A percentile compares a stretch with the other conserved stretches of the same genome.
phyloP scores from a whole-genome alignment of 1,284 basidiomycete genomes.

The Afroboletus lepidellus region DNA sequence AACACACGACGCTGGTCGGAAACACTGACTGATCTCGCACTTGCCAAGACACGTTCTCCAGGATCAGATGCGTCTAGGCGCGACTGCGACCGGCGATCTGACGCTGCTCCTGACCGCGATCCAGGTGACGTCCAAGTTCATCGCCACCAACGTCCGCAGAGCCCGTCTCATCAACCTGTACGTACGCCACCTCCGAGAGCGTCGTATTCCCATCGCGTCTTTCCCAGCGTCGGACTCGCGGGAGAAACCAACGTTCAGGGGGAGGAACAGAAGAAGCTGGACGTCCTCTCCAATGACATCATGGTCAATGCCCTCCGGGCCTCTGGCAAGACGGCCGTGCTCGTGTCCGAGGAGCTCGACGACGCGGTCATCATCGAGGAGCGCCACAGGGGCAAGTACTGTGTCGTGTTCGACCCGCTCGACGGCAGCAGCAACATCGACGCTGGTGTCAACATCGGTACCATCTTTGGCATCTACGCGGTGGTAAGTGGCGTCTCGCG shows the following conservation, averaged over 20 bases:
- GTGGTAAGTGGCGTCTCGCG: slow-evolving; percentile 53
- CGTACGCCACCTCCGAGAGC: slow-evolving; percentile 32
- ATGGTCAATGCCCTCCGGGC: slow-evolving; percentile 96
- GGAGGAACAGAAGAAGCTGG: slow-evolving; percentile 99
- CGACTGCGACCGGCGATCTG: slow-evolving; percentile 86
- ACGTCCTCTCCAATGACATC: slow-evolving; percentile 97
- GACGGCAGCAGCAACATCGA: slow-evolving; percentile 99
- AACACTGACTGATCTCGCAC: slow-evolving; percentile 6
- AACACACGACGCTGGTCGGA: background rate
- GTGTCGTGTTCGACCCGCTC: slow-evolving; percentile 98
- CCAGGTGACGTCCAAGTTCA: slow-evolving; percentile 95
- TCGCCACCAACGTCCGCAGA: slow-evolving; percentile 96
- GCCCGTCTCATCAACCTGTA: slow-evolving; percentile 97
- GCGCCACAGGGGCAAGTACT: slow-evolving; percentile 79
- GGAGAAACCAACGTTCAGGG: slow-evolving; percentile 97
- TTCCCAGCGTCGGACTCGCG: slow-evolving; percentile 82
- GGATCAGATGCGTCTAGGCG: slow-evolving; percentile 79
- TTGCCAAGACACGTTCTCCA: slow-evolving; percentile 74
- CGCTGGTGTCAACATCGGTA: slow-evolving; percentile 99
- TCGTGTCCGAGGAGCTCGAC: slow-evolving; percentile 96
- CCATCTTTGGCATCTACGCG: slow-evolving; percentile 98
- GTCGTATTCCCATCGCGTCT: slow-evolving; percentile 8
- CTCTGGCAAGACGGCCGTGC: slow-evolving; percentile 93
- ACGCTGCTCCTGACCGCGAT: slow-evolving; percentile 94
- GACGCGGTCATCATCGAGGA: slow-evolving; percentile 89